phyloP scores from a whole-genome alignment of 1,284 basidiomycete species.

The Tremellales sp. region DNA sequence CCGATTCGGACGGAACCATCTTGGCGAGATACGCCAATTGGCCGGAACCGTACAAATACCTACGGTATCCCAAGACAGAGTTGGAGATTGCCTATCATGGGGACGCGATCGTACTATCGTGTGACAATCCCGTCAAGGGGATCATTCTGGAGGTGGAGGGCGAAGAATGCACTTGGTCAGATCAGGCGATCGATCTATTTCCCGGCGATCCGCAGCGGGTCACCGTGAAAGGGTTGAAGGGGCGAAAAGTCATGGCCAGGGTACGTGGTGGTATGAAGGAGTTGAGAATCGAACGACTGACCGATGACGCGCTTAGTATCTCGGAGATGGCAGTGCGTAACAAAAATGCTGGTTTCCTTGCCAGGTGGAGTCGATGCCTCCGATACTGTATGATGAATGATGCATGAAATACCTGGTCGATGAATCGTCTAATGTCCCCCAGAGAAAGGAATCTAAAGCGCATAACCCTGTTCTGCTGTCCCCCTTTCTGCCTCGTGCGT shows the following conservation, averaged over 20 bases:
- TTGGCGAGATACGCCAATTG: conserved; percentile 66
- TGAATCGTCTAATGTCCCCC: no score
- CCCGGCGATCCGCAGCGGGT: conserved; percentile 72
- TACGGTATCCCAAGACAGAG: conserved; percentile 67
- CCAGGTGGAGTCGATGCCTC: no score
- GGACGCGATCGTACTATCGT: conserved; percentile 60
- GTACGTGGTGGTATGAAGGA: neutral
- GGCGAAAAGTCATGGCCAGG: conserved; percentile 61
- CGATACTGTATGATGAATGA: no score
- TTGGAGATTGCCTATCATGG: conserved; percentile 58
- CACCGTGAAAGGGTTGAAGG: conserved; percentile 60
- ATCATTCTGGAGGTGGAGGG: conserved; percentile 69
- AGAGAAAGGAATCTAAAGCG: no score
- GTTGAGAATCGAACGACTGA: neutral
- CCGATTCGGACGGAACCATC: conserved; percentile 56
- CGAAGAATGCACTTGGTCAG: conserved; percentile 67
- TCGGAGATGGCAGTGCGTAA: conserved; percentile 1
- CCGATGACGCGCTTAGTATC: neutral
- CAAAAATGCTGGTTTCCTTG: no score
- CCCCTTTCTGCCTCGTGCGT: no score
- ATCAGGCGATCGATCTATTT: conserved; percentile 82
- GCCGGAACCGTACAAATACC: conserved; percentile 88
- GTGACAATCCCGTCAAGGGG: conserved; percentile 73
- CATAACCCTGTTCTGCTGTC: no score
- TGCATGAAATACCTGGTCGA: no score